A percentile compares a stretch with the other conserved stretches of the same genome.
These are phyloP conservation scores for Heritiera fomes DNA, from an alignment of 345 rosid species.

Conservation along the genomic window DNA sequence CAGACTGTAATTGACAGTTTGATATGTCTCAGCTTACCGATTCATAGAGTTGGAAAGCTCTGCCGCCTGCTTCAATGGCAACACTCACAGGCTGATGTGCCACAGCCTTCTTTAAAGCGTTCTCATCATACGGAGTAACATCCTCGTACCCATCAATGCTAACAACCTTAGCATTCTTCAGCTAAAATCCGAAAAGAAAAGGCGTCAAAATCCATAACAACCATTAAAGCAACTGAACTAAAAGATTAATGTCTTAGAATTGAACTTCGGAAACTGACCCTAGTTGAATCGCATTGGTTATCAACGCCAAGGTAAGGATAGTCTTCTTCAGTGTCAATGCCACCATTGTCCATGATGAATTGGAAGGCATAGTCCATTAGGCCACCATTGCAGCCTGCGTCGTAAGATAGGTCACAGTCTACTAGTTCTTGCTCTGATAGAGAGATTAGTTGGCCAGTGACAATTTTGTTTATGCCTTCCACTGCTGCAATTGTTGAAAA, in stretches of 20 bases:
- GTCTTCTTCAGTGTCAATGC: slow-evolving; percentile 69
- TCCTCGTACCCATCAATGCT: slow-evolving; percentile 79
- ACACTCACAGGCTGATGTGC: slow-evolving; percentile 86
- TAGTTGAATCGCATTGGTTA: slow-evolving; percentile 46
- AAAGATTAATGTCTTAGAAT: background rate
- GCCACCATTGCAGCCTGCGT: slow-evolving; percentile 90
- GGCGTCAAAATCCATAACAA: background rate
- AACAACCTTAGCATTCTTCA: slow-evolving; percentile 77
- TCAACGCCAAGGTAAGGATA: slow-evolving; percentile 73
- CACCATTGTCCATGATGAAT: slow-evolving; percentile 83
- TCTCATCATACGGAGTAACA: slow-evolving; percentile 60
- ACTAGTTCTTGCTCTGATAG: slow-evolving; percentile 92
- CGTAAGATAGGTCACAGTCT: slow-evolving; percentile 72
- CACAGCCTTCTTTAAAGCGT: slow-evolving; percentile 66
- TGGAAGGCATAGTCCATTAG: slow-evolving; percentile 96
- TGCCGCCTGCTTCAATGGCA: slow-evolving; percentile 95
- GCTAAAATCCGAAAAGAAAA: slow-evolving; percentile 8
- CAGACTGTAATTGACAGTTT: background rate
- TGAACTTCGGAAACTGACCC: slow-evolving; percentile 37
- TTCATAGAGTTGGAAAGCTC: slow-evolving; percentile 68
- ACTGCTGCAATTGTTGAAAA: slow-evolving; percentile 85
- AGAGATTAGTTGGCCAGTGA: slow-evolving; percentile 70
- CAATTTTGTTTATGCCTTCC: slow-evolving; percentile 87
- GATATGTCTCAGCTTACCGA: slow-evolving; percentile 46
- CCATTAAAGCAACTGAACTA: background rate